Percentiles rank a stretch among this genome's conserved stretches.
Conservation (phyloP, 768 basidiomycete species). For the Hygrocybe punicea region DNA sequence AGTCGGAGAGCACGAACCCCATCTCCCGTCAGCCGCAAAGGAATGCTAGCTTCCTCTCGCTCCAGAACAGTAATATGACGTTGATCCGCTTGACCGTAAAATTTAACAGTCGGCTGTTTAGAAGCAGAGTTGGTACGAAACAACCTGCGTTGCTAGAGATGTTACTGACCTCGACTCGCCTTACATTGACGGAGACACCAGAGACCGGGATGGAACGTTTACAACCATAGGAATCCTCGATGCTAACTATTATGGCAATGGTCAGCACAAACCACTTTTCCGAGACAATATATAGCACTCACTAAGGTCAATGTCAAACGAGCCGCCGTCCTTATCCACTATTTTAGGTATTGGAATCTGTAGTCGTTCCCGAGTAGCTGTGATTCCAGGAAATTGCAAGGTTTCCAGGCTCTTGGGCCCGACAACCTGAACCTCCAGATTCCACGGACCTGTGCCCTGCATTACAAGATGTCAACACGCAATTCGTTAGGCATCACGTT, state of each 20-base stretch:
- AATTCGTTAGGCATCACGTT: background rate
- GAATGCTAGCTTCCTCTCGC: conserved; percentile 66
- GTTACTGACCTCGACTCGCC: conserved; percentile 63
- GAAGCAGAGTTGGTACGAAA: background rate
- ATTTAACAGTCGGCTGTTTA: conserved; percentile 76
- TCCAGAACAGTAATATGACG: conserved; percentile 67
- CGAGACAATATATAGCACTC: conserved; percentile 15
- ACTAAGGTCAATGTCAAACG: conserved; percentile 79
- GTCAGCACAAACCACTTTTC: background rate
- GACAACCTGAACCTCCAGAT: conserved; percentile 75
- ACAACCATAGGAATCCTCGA: conserved; percentile 88
- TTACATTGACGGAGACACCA: conserved; percentile 82
- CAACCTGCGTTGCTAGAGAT: background rate
- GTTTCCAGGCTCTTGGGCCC: conserved; percentile 66
- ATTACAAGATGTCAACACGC: background rate
- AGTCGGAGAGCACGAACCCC: conserved; percentile 52
- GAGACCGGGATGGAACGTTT: conserved; percentile 69
- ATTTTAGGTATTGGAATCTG: conserved; percentile 65
- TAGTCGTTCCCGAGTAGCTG: conserved; percentile 51
- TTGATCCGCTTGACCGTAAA: conserved; percentile 65
- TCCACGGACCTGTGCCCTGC: conserved; percentile 90
- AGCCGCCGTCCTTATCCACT: conserved; percentile 65
- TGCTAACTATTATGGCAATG: conserved; percentile 52
- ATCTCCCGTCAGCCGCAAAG: conserved; percentile 86
- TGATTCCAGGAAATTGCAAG: conserved; percentile 53